Base-by-base conservation (phyloP, 2,329 filamentous ascomycete species). In the Xylaria hypoxylon region DNA sequence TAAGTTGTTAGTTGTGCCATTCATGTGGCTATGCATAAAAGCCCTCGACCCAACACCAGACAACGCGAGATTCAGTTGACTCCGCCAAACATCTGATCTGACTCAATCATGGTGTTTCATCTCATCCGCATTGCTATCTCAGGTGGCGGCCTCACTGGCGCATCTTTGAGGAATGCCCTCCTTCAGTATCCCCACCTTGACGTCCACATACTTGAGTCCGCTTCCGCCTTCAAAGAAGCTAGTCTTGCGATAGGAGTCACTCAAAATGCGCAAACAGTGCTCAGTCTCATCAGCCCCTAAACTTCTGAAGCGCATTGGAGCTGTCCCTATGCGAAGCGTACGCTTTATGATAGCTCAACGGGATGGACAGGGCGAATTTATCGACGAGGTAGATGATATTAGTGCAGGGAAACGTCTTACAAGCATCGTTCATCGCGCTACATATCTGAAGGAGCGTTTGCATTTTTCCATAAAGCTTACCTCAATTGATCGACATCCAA, bases 401-500 rank as follows among this genome's bases (percentile, higher is more conserved):
- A 52, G 45, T 3, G 11, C 55, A 7, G 67, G 65, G 3, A 53
- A 64, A 24, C 67, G 62, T 17, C 35, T 72, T 11, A 72, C 64
- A 0, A 68, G 62, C 35, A 71, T 73, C 15, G 67, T 73, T 0
- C 68, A 71, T 40, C 64, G 68, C 7, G 72, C 69, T 2, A 53
- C 69, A 0, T 71, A 65, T 3, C 24, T 75, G 7, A 1, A 19
- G 2, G 67, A 71, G 0, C 67, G 65, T 1, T 64, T 74, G 68
- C 71, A 74, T 28, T 44, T 67, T 28, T 73, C 70, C 2, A 75
- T 74, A 48, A 48, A 42, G 61, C 69, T 75, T 0, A 15, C 64
- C 0, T 50, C 1, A 5, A 33, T 68, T 5, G 65, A 70, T 2
- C 62, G 40, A n/a, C 47, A 48, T 0, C 28, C 33, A 3, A 50